These are phyloP conservation scores for Zygnema circumcarinatum DNA, from an alignment of 139 green algal species.

Conservation along the genomic window DNA sequence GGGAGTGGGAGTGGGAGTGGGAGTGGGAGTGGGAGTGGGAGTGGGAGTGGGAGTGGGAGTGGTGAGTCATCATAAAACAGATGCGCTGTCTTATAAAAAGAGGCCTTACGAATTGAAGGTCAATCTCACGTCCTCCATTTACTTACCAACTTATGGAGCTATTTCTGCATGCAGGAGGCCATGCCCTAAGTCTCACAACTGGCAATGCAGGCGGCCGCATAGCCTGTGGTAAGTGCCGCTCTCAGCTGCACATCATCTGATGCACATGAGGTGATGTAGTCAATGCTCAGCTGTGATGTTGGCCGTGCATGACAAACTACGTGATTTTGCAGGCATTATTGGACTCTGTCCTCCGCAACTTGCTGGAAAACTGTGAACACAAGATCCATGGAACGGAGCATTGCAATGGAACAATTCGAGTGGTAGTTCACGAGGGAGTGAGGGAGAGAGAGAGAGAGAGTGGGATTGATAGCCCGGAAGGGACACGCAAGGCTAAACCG, in stretches of 20 bases:
- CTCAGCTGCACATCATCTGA: neutral
- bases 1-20: neutral
- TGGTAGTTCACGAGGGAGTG: neutral
- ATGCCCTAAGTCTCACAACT: conserved; percentile 62
- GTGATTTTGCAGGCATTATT: neutral
- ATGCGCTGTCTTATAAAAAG: neutral
- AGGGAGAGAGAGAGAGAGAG: neutral
- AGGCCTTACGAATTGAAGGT: neutral
- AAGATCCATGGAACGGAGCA: neutral
- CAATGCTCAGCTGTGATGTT: neutral
- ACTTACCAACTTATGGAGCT: neutral
- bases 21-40: neutral
- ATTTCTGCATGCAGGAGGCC: conserved; percentile 38
- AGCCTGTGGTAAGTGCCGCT: conserved; percentile 51
- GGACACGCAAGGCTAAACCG: neutral
- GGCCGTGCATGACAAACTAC: neutral
- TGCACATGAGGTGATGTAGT: neutral
- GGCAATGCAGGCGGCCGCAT: conserved; percentile 66
- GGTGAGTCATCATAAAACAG: neutral
- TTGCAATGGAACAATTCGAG: neutral
- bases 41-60: neutral
- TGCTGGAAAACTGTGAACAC: neutral
- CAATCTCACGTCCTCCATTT: neutral
- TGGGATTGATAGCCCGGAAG: neutral
- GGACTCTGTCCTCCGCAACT: neutral